phyloP scores from a whole-genome alignment of 345 rosid genomes.

The Salix arbutifolia region DNA sequence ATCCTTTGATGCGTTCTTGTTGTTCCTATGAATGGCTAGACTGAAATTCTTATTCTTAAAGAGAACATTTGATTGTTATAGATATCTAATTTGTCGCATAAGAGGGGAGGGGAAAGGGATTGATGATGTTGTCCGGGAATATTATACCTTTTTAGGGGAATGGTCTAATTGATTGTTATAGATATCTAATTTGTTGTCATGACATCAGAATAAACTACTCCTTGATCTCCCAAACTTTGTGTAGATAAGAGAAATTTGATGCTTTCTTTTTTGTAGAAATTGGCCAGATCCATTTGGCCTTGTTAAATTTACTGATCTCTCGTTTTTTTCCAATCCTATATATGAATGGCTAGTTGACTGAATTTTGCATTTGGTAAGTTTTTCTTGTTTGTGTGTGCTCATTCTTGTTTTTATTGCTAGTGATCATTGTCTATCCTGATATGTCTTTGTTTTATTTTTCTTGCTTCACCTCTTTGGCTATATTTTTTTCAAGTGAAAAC shows the following conservation, averaged over 20 bases:
- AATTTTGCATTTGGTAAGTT: not conserved
- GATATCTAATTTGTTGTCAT: too few relatives aligned
- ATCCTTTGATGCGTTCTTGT: too few relatives aligned
- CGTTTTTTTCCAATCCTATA: too few relatives aligned
- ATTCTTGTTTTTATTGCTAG: not conserved
- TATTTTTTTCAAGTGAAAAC: not conserved
- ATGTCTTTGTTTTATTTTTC: not conserved
- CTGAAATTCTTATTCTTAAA: not conserved
- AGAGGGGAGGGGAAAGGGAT: too few relatives aligned
- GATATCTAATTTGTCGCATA: too few relatives aligned
- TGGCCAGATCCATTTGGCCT: not conserved
- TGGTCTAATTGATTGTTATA: too few relatives aligned
- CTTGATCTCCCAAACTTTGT: too few relatives aligned
- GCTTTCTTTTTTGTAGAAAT: not conserved
- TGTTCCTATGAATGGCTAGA: not conserved
- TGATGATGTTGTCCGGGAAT: too few relatives aligned
- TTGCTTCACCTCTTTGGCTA: not conserved
- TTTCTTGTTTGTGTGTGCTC: not conserved
- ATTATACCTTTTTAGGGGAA: too few relatives aligned
- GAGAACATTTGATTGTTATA: too few relatives aligned
- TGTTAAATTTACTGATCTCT: too few relatives aligned
- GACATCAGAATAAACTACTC: too few relatives aligned
- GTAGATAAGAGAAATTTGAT: not conserved
- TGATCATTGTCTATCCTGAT: not conserved
- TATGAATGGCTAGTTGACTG: not conserved